Percentiles rank a stretch among this genome's conserved stretches.
These are phyloP conservation scores for Cubamyces lactineus DNA, from an alignment of 768 basidiomycete genomes.

Conservation along the genomic window DNA sequence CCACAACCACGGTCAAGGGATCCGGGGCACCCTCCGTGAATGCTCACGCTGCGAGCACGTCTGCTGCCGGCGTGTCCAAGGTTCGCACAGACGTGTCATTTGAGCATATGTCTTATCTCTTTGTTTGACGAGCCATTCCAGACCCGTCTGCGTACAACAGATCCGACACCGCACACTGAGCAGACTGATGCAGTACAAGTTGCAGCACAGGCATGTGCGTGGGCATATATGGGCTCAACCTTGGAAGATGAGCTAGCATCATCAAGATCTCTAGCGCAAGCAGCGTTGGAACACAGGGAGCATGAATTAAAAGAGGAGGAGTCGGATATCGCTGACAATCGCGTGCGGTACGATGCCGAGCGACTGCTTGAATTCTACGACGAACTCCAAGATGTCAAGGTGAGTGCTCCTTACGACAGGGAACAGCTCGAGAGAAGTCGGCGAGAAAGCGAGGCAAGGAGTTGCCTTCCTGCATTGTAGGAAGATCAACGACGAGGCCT, in stretches of 20 bases:
- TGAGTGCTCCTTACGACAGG: constrained; percentile 12
- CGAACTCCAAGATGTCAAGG: constrained; percentile 44
- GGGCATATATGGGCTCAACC: constrained; percentile 62
- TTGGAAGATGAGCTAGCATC: constrained; percentile 52
- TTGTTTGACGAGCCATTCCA: not conserved
- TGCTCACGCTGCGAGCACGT: not conserved
- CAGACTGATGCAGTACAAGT: constrained; percentile 43
- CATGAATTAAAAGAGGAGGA: constrained; percentile 44
- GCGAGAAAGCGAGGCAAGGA: too few relatives aligned
- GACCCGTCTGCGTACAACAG: constrained; percentile 8
- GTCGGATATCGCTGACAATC: constrained; percentile 45
- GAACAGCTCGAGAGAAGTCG: too few relatives aligned
- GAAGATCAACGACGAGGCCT: too few relatives aligned
- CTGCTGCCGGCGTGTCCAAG: constrained; percentile 3
- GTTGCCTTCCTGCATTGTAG: too few relatives aligned
- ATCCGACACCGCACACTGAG: not conserved
- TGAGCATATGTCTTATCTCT: not conserved
- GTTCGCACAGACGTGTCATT: not conserved
- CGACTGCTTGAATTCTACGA: constrained; percentile 49
- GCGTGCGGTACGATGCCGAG: constrained; percentile 48
- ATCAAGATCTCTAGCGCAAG: constrained; percentile 43
- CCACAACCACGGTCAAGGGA: constrained; percentile 18
- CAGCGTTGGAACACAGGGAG: constrained; percentile 40
- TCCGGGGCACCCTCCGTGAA: constrained; percentile 6
- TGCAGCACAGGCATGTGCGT: constrained; percentile 58